These are phyloP conservation scores for Podaxis sp. DNA, from an alignment of 768 basidiomycete genomes.

Conservation along the genomic window DNA sequence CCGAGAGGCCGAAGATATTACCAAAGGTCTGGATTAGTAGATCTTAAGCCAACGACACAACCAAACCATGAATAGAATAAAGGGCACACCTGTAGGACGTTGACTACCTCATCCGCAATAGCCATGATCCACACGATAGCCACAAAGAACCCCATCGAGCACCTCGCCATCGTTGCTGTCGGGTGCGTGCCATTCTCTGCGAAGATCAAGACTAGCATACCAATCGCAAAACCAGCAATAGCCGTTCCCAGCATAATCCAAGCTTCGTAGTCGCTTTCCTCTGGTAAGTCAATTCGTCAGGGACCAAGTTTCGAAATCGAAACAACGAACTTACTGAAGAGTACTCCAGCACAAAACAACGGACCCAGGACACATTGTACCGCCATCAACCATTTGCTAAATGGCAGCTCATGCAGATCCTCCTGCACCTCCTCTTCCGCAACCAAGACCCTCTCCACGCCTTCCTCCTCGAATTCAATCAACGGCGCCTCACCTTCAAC, in stretches of 20 bases:
- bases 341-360: constrained; percentile 63
- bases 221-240: constrained; percentile 49
- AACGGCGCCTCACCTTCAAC: constrained; percentile 38
- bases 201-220: constrained; percentile 53
- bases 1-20: constrained; percentile 90
- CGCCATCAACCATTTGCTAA: constrained; percentile 83
- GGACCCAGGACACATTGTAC: constrained; percentile 82
- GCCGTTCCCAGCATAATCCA: constrained; percentile 54
- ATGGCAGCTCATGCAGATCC: constrained; percentile 58
- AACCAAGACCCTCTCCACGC: constrained; percentile 59
- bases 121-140: constrained; percentile 98
- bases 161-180: constrained; percentile 62
- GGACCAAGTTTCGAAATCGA: background rate
- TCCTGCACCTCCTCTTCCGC: constrained; percentile 74
- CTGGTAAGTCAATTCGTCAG: constrained; percentile 26
- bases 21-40: constrained; percentile 71
- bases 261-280: constrained; percentile 35
- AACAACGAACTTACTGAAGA: constrained; percentile 61
- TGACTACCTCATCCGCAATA: constrained; percentile 93
- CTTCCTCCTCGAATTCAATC: constrained; percentile 74
- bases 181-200: constrained; percentile 55
- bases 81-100: constrained; percentile 70
- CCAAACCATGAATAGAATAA: background rate
- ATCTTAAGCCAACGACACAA: background rate
- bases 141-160: constrained; percentile 87